Evolutionary conservation across 345 rosid genomes (phyloP), one percentile per base, ranked within the genome.

Genomic region (Noccaea caerulescens): DNA sequence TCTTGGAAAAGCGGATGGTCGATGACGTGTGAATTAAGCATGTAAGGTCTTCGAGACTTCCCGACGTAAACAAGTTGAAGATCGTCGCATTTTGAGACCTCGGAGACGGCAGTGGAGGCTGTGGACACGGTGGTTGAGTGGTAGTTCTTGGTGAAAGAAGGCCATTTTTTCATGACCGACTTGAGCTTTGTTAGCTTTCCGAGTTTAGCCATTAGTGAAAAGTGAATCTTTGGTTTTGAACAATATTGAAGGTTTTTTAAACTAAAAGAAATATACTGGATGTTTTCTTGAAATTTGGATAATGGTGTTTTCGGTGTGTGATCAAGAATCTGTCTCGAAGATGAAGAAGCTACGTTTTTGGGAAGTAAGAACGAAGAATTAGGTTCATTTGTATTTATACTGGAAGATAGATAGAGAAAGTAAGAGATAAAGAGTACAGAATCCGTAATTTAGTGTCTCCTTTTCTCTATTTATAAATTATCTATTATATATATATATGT

Each of bases 131-230:
- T 39, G 44, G 69, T 56, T 58, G 62, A 53, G 32, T 41, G 73
- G 70, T 68, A 63, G 63, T 66, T 49, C 79, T 80, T 83, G 6
- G 85, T 63, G 68, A 89, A 82, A 11, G 97, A 93, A 37, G 97
- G 94, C 85, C 84, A 81, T 76, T 84, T 81, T 72, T 82, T 93
- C 41, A 91, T 83, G 52, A 86, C 96, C 53, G 98, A 89, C 81
- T 86, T 89, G 52, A 93, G 92, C 83, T 83, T 89, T 7, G 86
- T 91, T 11, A 93, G 75, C 80, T 84, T 90, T n/a, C 85, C 90
- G 12, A 52, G 58, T 58, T 78, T 88, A 25, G 82, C 91, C 98
- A 93, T 93, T 23, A 41, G 11, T 8, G 66, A 60, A 9, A 53
- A 18, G 1, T 3, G 23, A 20, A 25, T 32, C 20, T 39, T 42